phyloP scores from a whole-genome alignment of 192 early-diverging fungal genomes.

The Coemansia furcata region DNA sequence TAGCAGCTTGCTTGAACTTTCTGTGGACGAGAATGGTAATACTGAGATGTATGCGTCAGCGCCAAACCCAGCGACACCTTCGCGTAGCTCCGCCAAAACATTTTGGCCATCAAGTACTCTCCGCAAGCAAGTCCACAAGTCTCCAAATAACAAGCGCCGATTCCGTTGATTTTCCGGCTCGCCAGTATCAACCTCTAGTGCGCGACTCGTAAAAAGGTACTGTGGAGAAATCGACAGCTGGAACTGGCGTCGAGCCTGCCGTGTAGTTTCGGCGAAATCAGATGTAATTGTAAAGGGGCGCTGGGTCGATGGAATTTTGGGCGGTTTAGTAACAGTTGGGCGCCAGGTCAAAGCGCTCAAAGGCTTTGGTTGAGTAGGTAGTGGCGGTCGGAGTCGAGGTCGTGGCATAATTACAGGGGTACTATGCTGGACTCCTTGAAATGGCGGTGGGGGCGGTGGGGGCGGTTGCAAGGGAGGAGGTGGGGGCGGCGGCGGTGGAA shows the following conservation, averaged over 20 bases:
- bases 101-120: not conserved
- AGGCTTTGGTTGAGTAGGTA: not conserved
- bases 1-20: not conserved
- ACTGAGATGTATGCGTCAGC: constrained; percentile 19
- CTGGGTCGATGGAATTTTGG: constrained; percentile 2
- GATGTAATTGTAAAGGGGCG: constrained; percentile 11
- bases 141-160: constrained; percentile 6
- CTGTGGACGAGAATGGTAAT: not conserved
- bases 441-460: not conserved
- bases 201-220: not conserved
- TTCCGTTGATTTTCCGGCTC: not conserved
- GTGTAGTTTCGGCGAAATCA: not conserved
- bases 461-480: constrained; percentile 7
- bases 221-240: constrained; percentile 7
- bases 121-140: constrained; percentile 7
- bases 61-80: constrained; percentile 14
- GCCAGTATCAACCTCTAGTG: not conserved
- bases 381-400: not conserved
- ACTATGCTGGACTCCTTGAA: not conserved
- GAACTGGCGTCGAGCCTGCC: constrained; percentile 3
- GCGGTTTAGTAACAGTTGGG: not conserved
- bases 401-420: not conserved
- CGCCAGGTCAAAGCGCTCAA: not conserved
- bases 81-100: not conserved
- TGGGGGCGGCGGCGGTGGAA: not conserved